These are phyloP conservation scores for Kwoniella bestiolae DNA, from an alignment of 768 basidiomycete species.

Conservation along the genomic window DNA sequence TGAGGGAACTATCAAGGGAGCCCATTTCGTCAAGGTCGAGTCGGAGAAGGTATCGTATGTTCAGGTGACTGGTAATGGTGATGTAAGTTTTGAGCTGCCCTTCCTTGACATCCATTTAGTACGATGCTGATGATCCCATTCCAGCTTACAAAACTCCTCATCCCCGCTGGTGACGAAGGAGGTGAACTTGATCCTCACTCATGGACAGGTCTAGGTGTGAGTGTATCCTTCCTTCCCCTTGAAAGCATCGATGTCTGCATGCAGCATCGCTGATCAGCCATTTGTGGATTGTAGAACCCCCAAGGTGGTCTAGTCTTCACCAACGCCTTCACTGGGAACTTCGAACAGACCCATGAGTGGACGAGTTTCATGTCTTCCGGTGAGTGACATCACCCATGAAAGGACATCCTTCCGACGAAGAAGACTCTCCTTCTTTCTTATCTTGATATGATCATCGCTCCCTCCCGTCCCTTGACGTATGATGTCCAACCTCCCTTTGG, in stretches of 20 bases:
- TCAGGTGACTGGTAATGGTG: slow-evolving; percentile 55
- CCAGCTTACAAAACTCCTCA: slow-evolving; percentile 58
- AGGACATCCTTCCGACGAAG: background rate
- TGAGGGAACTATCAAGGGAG: slow-evolving; percentile 57
- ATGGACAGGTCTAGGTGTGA: slow-evolving; percentile 58
- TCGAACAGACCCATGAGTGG: slow-evolving; percentile 58
- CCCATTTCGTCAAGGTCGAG: slow-evolving; percentile 59
- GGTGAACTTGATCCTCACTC: slow-evolving; percentile 59
- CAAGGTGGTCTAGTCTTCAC: slow-evolving; percentile 61
- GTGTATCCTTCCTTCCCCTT: background rate
- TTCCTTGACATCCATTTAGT: background rate
- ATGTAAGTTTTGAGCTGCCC: slow-evolving; percentile 26
- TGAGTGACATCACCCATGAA: slow-evolving; percentile 17
- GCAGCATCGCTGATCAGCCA: background rate
- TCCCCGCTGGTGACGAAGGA: slow-evolving; percentile 58
- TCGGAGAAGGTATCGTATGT: slow-evolving; percentile 59
- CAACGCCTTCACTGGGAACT: slow-evolving; percentile 57
- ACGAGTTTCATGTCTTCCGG: slow-evolving; percentile 49
- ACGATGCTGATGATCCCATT: too few species aligned
- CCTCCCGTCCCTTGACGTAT: too few species aligned
- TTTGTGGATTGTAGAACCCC: slow-evolving; percentile 35
- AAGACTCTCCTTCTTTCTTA: too few species aligned
- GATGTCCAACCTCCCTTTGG: background rate
- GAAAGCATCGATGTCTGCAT: too few species aligned
- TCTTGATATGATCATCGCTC: background rate